Evolutionary conservation across 1,139 yeast species (phyloP).

Genomic region (Debaryomyces sp.): DNA sequence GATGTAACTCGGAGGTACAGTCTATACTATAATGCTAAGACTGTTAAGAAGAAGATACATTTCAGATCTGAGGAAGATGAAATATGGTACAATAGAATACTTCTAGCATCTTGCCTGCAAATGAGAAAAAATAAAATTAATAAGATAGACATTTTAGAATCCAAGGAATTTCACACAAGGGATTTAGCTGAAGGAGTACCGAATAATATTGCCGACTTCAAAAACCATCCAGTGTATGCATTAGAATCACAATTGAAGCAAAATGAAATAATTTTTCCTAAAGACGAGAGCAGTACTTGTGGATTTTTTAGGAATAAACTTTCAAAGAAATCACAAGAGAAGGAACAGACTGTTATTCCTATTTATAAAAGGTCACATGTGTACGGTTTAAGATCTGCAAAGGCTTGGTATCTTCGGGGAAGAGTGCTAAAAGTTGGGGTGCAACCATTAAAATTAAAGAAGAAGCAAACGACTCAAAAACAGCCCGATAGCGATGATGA

Average conservation of each 20-base stretch:
- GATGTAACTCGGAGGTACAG: constrained; percentile 90
- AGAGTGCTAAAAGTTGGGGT: constrained; percentile 71
- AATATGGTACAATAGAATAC: constrained; percentile 60
- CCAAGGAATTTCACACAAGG: constrained; percentile 66
- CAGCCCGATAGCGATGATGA: constrained; percentile 47
- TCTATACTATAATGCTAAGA: constrained; percentile 68
- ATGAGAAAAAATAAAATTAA: constrained; percentile 31
- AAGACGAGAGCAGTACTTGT: constrained; percentile 56
- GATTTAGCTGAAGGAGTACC: constrained; percentile 88
- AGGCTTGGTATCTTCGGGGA: constrained; percentile 87
- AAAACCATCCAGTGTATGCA: constrained; percentile 86
- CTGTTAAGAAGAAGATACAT: constrained; percentile 69
- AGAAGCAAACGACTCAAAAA: constrained; percentile 13
- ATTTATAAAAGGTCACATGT: constrained; percentile 75
- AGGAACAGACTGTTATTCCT: constrained; percentile 42
- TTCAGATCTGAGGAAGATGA: constrained; percentile 58
- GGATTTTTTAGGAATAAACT: constrained; percentile 61
- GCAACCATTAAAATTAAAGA: constrained; percentile 57
- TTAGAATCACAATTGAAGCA: constrained; percentile 71
- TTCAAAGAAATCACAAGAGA: constrained; percentile 21
- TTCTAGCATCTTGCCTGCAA: constrained; percentile 32
- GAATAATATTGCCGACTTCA: constrained; percentile 76
- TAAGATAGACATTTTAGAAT: constrained; percentile 67
- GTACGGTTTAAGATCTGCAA: constrained; percentile 64
- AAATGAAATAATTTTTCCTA: constrained; percentile 73